Base-by-base conservation (phyloP, 1,284 basidiomycete genomes). In the Marasmius fiardii region DNA sequence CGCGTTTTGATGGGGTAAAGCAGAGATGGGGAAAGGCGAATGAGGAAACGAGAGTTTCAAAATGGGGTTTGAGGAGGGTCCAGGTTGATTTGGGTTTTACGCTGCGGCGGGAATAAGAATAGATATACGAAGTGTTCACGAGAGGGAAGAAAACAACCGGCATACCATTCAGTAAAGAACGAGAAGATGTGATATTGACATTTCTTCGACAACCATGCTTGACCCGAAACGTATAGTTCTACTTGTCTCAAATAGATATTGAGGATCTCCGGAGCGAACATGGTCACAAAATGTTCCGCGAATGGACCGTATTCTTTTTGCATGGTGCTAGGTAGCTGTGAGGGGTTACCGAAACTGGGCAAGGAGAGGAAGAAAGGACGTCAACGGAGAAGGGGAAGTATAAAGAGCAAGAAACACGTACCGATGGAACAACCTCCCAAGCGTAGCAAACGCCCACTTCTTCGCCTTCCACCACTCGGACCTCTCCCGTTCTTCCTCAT, bases 71-170 rank as follows among this genome's bases (percentile, higher is more conserved):
- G 65, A 95, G 79, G 35, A 91, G 77, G 1, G 78, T 74, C 92
- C 92, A 95, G 3, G 90, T 95, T 16, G 88, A 81, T 66, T 92
- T 93, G 10, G 92, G 92, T 73, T 94, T 94, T 61, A 95, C 84
- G 63, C 92, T 94, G 55, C 12, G 53, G 43, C 51, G 34, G 47
- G n/a, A n/a, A n/a, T n/a, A n/a, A n/a, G n/a, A n/a, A n/a, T n/a
- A n/a, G n/a, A n/a, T n/a, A n/a, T n/a, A n/a, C n/a, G n/a, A 16
- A 4, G 31, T 12, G 20, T 51, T 39, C 48, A 39, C 26, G 5
- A 50, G 20, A 12, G 12, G 6, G 6, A 43, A 51, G 18, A 43
- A n/a, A 61, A 44, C 62, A 54, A 39, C 12, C 49, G 21, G 8
- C 84, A 24, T 65, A 92, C 92, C 92, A 93, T 67, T 92, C 90